A percentile compares a stretch with the other conserved stretches of the same genome.
These are phyloP conservation scores for Aureobasidium mangrovei DNA, from an alignment of 2,329 filamentous ascomycete genomes.

Conservation along the genomic window DNA sequence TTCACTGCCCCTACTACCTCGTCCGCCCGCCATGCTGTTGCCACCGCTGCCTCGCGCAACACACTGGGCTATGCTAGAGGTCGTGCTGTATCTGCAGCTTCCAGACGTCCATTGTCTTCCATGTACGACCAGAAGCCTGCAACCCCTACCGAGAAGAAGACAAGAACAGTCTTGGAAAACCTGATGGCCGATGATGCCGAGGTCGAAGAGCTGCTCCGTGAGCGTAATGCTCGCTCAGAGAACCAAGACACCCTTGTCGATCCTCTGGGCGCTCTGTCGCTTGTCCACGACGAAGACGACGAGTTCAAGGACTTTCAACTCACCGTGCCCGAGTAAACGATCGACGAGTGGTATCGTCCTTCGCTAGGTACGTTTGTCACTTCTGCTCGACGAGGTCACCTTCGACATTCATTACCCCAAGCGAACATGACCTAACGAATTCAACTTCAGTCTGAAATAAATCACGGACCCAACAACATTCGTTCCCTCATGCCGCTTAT, in stretches of 20 bases:
- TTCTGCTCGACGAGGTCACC: background rate
- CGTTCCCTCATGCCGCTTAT: slow-evolving; percentile 6
- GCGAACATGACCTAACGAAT: background rate
- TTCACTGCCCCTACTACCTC: slow-evolving; percentile 25
- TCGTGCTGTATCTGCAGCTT: slow-evolving; percentile 42
- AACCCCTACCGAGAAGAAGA: slow-evolving; percentile 13
- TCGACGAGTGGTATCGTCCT: background rate
- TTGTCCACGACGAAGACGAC: slow-evolving; percentile 18
- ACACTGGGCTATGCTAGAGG: slow-evolving; percentile 83
- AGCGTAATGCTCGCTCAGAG: background rate
- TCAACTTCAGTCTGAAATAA: too few species aligned
- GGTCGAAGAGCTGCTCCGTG: slow-evolving; percentile 21
- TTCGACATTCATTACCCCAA: background rate
- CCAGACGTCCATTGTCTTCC: slow-evolving; percentile 23
- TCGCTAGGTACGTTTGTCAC: background rate
- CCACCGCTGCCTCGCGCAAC: slow-evolving; percentile 62
- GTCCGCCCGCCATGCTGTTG: slow-evolving; percentile 45
- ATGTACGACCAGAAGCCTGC: slow-evolving; percentile 13
- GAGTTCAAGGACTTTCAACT: slow-evolving; percentile 20
- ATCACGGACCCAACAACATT: background rate
- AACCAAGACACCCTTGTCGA: background rate
- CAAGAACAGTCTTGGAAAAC: slow-evolving; percentile 8
- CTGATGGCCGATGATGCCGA: slow-evolving; percentile 8
- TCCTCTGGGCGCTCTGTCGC: slow-evolving; percentile 13
- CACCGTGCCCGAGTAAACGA: background rate